Base-by-base conservation (phyloP, 441 rosid genomes). In the Croton laevigatus region DNA sequence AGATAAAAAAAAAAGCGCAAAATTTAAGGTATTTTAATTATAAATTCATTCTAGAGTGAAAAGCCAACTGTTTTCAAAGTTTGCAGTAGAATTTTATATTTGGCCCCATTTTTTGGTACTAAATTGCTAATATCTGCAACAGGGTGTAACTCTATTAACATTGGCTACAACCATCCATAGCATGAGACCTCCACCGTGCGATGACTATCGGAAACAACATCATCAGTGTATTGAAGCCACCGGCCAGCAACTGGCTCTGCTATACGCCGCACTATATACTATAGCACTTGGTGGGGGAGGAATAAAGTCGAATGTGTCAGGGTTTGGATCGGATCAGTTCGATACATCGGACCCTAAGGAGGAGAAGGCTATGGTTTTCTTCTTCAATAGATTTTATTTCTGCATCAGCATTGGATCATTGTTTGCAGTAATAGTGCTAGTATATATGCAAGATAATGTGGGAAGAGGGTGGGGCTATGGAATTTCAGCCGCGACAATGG, bases 401-500 rank as follows among this genome's bases (percentile, higher is more conserved):
- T 82, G 78, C 42, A 85, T 92, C 66, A 92, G 94, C 75, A 72
- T 89, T 0, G 98, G 97, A 22, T 90, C 99, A 17, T 83, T 94
- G 53, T 89, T 89, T 70, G 86, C 93, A 0, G 93, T 86, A 27
- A 80, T 82, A 65, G 96, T 78, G 70, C 89, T 94, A 5, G 95
- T 94, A 2, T 94, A 94, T 73, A 70, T 91, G 36, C 98, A 94
- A 73, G 98, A 91, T 73, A 87, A 94, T 38, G 82, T 94, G 3
- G 97, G 97, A 57, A 81, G 98, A 83, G 97, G 97, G 20, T 89
- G 92, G 91, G 98, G 95, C 3, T 94, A 91, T 71, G 98, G 98
- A 10, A 84, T 90, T 49, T 86, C 97, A 0, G 93, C 94, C 2
- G 98, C 80, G 64, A 85, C 98, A 27, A 89, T 90, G 95, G 86